Conservation (phyloP, 2,329 filamentous ascomycete species). For the Pseudopithomyces chartarum region DNA sequence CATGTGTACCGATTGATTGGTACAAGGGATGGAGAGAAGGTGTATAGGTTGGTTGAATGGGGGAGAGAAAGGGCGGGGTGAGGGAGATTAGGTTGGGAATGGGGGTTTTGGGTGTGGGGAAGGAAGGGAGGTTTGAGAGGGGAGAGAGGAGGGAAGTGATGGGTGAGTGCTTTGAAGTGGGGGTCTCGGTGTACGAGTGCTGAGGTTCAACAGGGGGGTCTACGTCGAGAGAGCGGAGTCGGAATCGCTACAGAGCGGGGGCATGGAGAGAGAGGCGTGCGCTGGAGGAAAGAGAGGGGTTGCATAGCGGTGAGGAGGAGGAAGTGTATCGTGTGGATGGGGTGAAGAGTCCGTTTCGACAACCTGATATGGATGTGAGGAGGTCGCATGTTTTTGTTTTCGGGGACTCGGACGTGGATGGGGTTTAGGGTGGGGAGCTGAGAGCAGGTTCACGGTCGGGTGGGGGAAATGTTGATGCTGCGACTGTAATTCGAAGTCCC, state of each 20-base stretch:
- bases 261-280: background rate
- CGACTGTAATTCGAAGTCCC: too few relatives aligned
- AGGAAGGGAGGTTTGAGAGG: too few relatives aligned
- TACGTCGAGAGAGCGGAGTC: too few relatives aligned
- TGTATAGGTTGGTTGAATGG: background rate
- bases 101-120: too few relatives aligned
- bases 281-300: background rate
- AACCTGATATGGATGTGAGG: background rate
- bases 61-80: too few relatives aligned
- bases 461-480: too few relatives aligned
- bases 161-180: too few relatives aligned
- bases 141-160: too few relatives aligned
- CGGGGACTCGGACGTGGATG: background rate
- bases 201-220: too few relatives aligned
- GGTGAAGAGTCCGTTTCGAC: background rate
- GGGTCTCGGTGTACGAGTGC: too few relatives aligned
- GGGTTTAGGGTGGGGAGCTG: background rate
- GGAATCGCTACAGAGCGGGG: too few relatives aligned
- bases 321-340: background rate
- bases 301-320: background rate
- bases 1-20: background rate
- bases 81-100: too few relatives aligned
- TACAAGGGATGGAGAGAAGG: background rate
- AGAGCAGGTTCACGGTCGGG: background rate
- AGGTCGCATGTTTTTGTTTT: background rate